These are phyloP conservation scores for Plasmodium ovale DNA, from an alignment of 169 alveolate genomes.

Conservation along the genomic window DNA sequence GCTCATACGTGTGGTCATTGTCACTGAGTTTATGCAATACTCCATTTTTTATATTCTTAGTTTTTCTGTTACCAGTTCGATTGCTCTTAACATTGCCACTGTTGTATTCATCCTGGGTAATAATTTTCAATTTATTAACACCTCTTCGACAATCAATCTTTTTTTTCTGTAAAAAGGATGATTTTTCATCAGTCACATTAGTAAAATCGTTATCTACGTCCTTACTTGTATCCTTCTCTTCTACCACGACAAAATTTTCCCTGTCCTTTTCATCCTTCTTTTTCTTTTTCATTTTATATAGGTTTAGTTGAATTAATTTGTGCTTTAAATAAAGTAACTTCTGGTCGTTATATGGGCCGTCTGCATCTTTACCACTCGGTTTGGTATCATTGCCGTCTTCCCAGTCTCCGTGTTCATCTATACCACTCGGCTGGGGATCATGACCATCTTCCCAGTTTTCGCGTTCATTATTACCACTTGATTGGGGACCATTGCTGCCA, in stretches of 20 bases:
- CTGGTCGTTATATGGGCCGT: slow-evolving; percentile 24
- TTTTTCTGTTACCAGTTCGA: background rate
- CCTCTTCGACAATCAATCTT: background rate
- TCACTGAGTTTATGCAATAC: background rate
- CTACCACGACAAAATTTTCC: background rate
- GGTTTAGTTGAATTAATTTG: slow-evolving; percentile 24
- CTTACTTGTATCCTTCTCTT: background rate
- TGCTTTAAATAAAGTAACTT: slow-evolving; percentile 28
- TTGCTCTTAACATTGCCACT: background rate
- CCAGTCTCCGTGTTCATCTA: background rate
- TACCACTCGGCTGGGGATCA: background rate
- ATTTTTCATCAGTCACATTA: no score
- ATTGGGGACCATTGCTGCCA: no score
- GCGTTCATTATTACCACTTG: background rate
- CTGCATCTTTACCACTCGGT: no score
- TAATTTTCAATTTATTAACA: background rate
- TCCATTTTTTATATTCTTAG: background rate
- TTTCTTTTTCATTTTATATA: slow-evolving; percentile 13
- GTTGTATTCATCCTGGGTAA: no score
- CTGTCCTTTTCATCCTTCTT: background rate
- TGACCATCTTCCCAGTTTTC: background rate
- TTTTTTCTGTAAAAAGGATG: no score
- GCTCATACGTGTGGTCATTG: no score
- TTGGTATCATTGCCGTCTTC: no score
- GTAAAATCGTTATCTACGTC: no score